These are phyloP conservation scores for Pseudonitzschia delicatissima DNA, from an alignment of 108 stramenopile genomes.

Conservation along the genomic window DNA sequence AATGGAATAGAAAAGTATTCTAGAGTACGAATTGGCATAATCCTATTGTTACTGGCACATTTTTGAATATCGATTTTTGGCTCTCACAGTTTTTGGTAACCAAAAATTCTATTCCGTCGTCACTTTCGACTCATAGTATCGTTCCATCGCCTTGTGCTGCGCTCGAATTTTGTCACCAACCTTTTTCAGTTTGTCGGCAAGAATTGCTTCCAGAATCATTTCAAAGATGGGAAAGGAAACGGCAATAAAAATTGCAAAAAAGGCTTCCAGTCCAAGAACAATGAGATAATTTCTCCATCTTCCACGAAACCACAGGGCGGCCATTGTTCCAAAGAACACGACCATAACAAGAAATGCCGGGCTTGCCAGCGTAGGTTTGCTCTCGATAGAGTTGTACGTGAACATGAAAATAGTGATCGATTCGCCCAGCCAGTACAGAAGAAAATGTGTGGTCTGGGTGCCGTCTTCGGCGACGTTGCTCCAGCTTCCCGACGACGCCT, in stretches of 20 bases:
- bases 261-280: constrained; percentile 53
- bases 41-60: too few species aligned
- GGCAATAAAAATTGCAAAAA: constrained; percentile 63
- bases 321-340: constrained; percentile 34
- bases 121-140: constrained; percentile 26
- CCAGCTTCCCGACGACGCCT: constrained; percentile 17
- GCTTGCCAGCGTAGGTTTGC: constrained; percentile 1
- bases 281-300: constrained; percentile 75
- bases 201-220: constrained; percentile 78
- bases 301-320: constrained; percentile 76
- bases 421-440: constrained; percentile 71
- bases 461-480: not conserved
- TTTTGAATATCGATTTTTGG: too few species aligned
- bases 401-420: constrained; percentile 74
- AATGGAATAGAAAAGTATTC: too few species aligned
- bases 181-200: constrained; percentile 81
- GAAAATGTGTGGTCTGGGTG: constrained; percentile 9
- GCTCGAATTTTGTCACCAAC: constrained; percentile 80
- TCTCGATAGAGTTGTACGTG: constrained; percentile 57
- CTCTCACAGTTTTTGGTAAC: too few species aligned
- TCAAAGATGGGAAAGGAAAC: constrained; percentile 86
- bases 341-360: constrained; percentile 5
- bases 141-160: constrained; percentile 65
- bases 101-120: too few species aligned
- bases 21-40: too few species aligned